These are phyloP conservation scores for Penicillium sp. DNA, from an alignment of 2,329 filamentous ascomycete genomes.

Conservation along the genomic window DNA sequence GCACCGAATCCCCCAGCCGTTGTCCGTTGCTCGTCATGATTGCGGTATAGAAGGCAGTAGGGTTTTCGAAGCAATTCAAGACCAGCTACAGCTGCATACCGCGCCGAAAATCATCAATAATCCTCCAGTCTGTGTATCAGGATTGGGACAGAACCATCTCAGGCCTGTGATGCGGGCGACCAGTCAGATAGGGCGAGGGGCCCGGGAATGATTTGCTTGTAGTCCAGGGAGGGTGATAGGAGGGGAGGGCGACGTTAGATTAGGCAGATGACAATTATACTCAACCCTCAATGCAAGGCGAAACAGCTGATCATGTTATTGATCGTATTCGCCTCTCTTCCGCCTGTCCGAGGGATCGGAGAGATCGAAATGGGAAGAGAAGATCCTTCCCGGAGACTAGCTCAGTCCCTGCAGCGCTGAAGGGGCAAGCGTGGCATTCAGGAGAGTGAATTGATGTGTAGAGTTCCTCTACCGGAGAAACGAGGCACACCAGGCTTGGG, in stretches of 20 bases:
- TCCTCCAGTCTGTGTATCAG: slow-evolving; percentile 27
- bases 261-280: slow-evolving; percentile 11
- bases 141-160: slow-evolving; percentile 28
- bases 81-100: slow-evolving; percentile 23
- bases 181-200: slow-evolving; percentile 8
- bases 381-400: background rate
- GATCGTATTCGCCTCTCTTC: slow-evolving; percentile 6
- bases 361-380: background rate
- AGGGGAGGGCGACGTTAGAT: slow-evolving; percentile 11
- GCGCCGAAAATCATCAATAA: slow-evolving; percentile 23
- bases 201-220: slow-evolving; percentile 1
- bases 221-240: background rate
- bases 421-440: background rate
- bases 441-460: background rate
- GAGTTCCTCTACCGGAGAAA: background rate
- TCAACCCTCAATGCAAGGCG: slow-evolving; percentile 21
- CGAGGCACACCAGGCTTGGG: slow-evolving; percentile 1
- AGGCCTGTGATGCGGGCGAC: slow-evolving; percentile 18
- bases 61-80: slow-evolving; percentile 12
- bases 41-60: slow-evolving; percentile 12
- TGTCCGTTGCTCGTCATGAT: slow-evolving; percentile 27
- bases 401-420: background rate
- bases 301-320: slow-evolving; percentile 9
- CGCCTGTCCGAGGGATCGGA: background rate
- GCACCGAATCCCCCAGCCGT: slow-evolving; percentile 16